phyloP scores from a whole-genome alignment of 1,284 basidiomycete species.

The Volvariella volvacea region DNA sequence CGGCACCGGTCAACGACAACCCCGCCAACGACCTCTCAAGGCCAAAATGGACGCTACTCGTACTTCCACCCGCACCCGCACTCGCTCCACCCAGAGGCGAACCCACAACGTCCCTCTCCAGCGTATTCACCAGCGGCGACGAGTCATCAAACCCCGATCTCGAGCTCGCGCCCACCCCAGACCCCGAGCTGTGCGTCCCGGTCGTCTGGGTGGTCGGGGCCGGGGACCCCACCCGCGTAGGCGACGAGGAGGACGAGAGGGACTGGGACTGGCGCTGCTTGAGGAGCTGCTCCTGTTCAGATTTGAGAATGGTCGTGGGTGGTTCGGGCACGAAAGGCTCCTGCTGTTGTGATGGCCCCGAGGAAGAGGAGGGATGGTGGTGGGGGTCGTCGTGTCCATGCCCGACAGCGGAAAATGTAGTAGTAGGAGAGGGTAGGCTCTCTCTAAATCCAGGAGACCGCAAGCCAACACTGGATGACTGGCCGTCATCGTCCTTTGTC shows the following conservation, averaged over 20 bases:
- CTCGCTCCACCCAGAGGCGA: slow-evolving; percentile 47
- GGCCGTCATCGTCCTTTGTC: slow-evolving; percentile 28
- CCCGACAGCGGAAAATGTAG: neutral
- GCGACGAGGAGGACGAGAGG: slow-evolving; percentile 4
- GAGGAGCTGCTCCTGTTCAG: too few relatives aligned
- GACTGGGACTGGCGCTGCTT: too few relatives aligned
- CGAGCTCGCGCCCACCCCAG: slow-evolving; percentile 10
- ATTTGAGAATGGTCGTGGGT: too few relatives aligned
- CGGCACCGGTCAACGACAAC: slow-evolving; percentile 43
- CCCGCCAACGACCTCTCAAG: slow-evolving; percentile 48
- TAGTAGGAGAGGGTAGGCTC: slow-evolving; percentile 20
- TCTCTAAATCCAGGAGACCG: slow-evolving; percentile 39
- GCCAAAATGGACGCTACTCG: too few relatives aligned
- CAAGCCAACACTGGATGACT: slow-evolving; percentile 18
- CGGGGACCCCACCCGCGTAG: slow-evolving; percentile 12
- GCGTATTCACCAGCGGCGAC: too few relatives aligned
- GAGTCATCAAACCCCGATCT: too few relatives aligned
- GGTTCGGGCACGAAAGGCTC: too few relatives aligned
- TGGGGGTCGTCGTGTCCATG: too few relatives aligned
- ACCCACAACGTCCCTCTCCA: slow-evolving; percentile 15
- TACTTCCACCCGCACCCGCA: slow-evolving; percentile 11
- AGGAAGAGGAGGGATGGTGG: slow-evolving; percentile 7
- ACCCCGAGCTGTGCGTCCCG: slow-evolving; percentile 3
- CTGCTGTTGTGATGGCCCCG: neutral
- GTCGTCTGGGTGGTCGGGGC: neutral